phyloP scores from a whole-genome alignment of 2,329 filamentous ascomycete genomes.

The Lachnellula arida region DNA sequence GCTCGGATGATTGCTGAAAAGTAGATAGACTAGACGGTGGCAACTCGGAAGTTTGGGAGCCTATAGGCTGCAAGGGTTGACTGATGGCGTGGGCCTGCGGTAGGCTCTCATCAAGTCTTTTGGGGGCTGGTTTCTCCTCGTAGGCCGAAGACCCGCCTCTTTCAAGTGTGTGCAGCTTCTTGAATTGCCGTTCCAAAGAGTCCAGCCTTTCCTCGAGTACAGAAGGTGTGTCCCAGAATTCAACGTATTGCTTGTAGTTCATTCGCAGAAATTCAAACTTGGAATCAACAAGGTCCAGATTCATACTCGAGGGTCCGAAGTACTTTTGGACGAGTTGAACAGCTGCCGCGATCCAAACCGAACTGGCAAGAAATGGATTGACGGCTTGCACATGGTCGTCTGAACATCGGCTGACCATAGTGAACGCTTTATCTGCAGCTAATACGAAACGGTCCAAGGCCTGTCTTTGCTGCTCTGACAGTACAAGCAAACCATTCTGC shows the following conservation, averaged over 20 bases:
- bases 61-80: not conserved
- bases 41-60: not conserved
- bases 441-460: not conserved
- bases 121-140: too few species aligned
- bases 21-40: not conserved
- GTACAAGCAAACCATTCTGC: not conserved
- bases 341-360: not conserved
- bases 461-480: not conserved
- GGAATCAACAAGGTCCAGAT: not conserved
- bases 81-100: not conserved
- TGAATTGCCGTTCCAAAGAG: too few species aligned
- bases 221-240: not conserved
- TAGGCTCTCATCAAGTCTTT: too few species aligned
- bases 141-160: too few species aligned
- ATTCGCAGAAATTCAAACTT: not conserved
- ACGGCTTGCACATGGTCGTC: not conserved
- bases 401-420: not conserved
- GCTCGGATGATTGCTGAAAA: not conserved
- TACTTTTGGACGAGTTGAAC: not conserved
- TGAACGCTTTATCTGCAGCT: not conserved
- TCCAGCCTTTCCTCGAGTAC: too few species aligned
- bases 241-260: not conserved
- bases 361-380: not conserved
- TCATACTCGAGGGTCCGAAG: not conserved
- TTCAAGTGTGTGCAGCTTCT: too few species aligned